Conservation (phyloP, 768 basidiomycete species). For the Rhodotorula taiwanensis region DNA sequence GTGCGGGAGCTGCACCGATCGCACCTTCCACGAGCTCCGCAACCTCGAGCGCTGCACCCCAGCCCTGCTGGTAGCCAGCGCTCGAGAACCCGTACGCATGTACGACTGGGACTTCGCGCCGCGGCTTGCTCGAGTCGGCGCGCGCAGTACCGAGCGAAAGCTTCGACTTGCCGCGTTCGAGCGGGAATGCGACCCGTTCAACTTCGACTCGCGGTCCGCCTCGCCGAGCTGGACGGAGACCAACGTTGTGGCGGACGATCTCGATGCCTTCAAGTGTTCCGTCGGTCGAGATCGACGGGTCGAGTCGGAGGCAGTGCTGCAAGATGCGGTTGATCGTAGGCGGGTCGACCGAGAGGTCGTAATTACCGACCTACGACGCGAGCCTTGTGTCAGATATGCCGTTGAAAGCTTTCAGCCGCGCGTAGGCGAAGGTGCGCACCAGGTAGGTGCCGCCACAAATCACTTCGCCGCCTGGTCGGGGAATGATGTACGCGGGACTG, state of each 20-base stretch:
- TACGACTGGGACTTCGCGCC: constrained; percentile 9
- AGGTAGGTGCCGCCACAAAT: constrained; percentile 59
- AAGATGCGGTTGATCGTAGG: constrained; percentile 50
- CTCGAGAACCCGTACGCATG: constrained; percentile 33
- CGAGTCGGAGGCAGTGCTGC: constrained; percentile 48
- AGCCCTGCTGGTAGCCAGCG: constrained; percentile 32
- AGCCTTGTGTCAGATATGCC: neutral
- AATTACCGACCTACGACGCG: constrained; percentile 44
- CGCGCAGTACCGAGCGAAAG: neutral
- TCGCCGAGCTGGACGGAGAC: constrained; percentile 54
- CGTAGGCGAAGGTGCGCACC: neutral
- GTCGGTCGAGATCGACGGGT: constrained; percentile 43
- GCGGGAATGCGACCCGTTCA: constrained; percentile 46
- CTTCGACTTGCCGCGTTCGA: neutral
- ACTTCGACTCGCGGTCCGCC: constrained; percentile 57
- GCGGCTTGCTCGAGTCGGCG: neutral
- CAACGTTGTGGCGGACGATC: constrained; percentile 56
- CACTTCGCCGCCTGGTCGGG: constrained; percentile 52
- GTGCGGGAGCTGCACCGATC: neutral
- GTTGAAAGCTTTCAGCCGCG: neutral
- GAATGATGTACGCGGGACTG: constrained; percentile 57
- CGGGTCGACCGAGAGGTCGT: constrained; percentile 53
- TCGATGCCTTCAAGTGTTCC: constrained; percentile 45
- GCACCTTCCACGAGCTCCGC: constrained; percentile 11
- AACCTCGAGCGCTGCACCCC: constrained; percentile 31